Evolutionary conservation across 352 stramenopile genomes (phyloP).

Genomic region (Phytophthora megakarya): DNA sequence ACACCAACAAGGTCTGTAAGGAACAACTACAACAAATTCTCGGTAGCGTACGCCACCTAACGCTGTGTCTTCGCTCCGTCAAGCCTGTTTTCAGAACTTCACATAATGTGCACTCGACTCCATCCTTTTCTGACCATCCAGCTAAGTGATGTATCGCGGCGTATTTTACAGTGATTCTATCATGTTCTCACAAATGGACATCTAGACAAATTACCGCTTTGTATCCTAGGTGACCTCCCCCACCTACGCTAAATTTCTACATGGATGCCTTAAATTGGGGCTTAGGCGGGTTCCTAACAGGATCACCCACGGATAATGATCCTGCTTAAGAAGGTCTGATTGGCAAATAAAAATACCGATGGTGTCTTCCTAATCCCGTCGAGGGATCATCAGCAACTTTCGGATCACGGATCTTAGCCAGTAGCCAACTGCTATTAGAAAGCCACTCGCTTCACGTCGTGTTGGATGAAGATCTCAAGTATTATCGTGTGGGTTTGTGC

Average conservation of each 20-base stretch:
- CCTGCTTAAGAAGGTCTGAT: no score
- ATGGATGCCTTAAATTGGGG: constrained; percentile 5
- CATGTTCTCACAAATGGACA: not conserved
- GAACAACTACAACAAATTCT: constrained; percentile 23
- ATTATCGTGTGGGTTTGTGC: no score
- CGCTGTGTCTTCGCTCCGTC: constrained; percentile 17
- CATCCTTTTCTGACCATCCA: not conserved
- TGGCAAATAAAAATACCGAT: no score
- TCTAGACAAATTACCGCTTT: not conserved
- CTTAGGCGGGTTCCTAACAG: not conserved
- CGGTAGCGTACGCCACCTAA: constrained; percentile 30
- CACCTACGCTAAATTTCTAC: constrained; percentile 7
- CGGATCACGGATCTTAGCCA: no score
- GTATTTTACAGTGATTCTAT: not conserved
- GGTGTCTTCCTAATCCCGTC: no score
- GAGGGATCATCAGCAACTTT: no score
- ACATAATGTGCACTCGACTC: not conserved
- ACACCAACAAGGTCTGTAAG: not conserved
- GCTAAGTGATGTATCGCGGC: not conserved
- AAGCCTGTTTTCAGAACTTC: constrained; percentile 22
- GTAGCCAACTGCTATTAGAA: no score
- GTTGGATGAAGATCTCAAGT: no score
- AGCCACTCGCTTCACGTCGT: no score
- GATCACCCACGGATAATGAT: no score
- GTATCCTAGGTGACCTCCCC: not conserved